These are phyloP conservation scores for Phytophthora pinifolia DNA, from an alignment of 352 stramenopile genomes.

Conservation along the genomic window DNA sequence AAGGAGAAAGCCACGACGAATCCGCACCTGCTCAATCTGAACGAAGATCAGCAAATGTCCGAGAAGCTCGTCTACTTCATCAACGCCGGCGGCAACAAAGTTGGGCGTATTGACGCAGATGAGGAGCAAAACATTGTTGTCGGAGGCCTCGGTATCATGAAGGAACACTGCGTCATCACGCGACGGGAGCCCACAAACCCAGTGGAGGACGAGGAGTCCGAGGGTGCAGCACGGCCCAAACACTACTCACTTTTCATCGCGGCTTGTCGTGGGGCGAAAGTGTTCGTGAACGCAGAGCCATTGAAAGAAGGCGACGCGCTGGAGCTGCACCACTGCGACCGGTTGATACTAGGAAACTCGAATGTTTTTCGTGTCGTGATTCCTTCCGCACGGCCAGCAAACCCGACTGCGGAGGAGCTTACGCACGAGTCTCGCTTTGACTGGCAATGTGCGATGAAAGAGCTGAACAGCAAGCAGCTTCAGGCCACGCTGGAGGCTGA, in stretches of 20 bases:
- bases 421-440: conserved; percentile 57
- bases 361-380: conserved; percentile 82
- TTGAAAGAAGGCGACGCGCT: conserved; percentile 38
- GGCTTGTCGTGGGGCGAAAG: conserved; percentile 42
- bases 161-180: conserved; percentile 66
- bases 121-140: conserved; percentile 78
- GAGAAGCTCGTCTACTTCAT: conserved; percentile 86
- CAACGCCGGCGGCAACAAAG: conserved; percentile 46
- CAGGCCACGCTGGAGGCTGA: conserved; percentile 59
- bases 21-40: conserved; percentile 83
- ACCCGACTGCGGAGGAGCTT: conserved; percentile 31
- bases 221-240: conserved; percentile 1
- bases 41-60: conserved; percentile 87
- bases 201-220: neutral
- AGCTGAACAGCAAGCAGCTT: conserved; percentile 79
- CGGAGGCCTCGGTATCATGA: conserved; percentile 74
- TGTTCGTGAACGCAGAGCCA: conserved; percentile 72
- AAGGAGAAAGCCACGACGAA: conserved; percentile 61
- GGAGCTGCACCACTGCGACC: conserved; percentile 61
- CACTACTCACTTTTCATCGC: conserved; percentile 31
- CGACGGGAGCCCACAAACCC: conserved; percentile 8
- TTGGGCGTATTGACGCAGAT: conserved; percentile 67
- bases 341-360: conserved; percentile 72
- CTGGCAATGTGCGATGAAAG: conserved; percentile 80
- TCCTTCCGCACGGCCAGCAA: conserved; percentile 36